These are phyloP conservation scores for Lindgomyces ingoldianus DNA, from an alignment of 495 filamentous ascomycete genomes.

Conservation along the genomic window DNA sequence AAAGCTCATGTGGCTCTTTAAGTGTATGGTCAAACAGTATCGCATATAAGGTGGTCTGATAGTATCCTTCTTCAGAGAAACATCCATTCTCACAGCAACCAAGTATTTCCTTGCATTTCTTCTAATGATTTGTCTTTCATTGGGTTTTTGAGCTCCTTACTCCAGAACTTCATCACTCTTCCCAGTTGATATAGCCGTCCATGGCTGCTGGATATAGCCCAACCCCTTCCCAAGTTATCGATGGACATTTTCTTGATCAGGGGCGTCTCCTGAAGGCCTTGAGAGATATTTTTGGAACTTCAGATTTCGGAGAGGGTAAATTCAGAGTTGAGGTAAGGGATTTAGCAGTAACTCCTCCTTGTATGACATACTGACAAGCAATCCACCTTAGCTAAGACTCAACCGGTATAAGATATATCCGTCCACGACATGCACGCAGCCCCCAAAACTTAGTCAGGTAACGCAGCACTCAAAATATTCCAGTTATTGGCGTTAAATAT, in stretches of 20 bases:
- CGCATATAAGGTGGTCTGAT: not conserved
- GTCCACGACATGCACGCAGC: not conserved
- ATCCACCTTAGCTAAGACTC: conserved; percentile 7
- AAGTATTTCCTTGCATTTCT: not conserved
- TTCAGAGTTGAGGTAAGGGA: conserved; percentile 14
- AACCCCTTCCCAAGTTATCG: conserved; percentile 8
- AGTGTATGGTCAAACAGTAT: not conserved
- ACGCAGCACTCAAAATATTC: not conserved
- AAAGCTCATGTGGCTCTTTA: not conserved
- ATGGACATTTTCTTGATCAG: conserved; percentile 11
- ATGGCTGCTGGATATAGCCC: conserved; percentile 4
- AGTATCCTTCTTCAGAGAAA: too few relatives aligned
- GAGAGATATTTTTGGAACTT: conserved; percentile 7
- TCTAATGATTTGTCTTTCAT: not conserved
- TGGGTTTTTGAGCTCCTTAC: not conserved
- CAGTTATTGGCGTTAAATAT: not conserved
- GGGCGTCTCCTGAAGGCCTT: not conserved
- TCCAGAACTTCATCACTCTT: not conserved
- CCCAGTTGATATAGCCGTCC: not conserved
- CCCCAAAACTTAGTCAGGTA: conserved; percentile 1
- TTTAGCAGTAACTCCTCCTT: not conserved
- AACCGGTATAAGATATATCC: conserved; percentile 18
- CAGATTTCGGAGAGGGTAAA: not conserved
- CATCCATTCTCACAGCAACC: too few relatives aligned
- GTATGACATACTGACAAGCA: not conserved